Evolutionary conservation across 805 yeast genomes (phyloP), one percentile per base, ranked within the genome.

Genomic region (Yamadazyma akitaensis): DNA sequence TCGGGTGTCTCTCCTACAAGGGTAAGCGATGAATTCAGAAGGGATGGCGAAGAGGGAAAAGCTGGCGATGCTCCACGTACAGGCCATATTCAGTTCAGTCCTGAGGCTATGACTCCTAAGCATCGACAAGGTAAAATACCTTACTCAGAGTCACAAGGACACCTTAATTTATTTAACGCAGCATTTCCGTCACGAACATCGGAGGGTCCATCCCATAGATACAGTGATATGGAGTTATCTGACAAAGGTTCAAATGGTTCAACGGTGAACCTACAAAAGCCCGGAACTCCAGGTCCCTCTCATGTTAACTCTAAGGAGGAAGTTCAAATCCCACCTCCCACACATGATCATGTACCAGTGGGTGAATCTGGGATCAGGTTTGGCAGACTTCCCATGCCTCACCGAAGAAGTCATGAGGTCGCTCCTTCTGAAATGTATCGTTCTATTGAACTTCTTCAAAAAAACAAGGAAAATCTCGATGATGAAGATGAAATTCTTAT

Each of bases 351-450:
- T 18, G 33, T 37, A n/a, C 37, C 40, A 5, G 6, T 21, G 1
- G 40, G 40, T 5, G 65, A 47, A 6, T 17, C 54, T 35, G 76
- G 75, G 30, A 82, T 85, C 54, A 70, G 73, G 44, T 85, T 85
- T 60, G 90, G 80, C 7, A 67, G 65, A 40, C 66, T 84, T 21
- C 88, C 88, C 0, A 80, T 68, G 34, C 82, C 87, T 0, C 68
- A 68, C 9, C 72, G 71, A 49, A 59, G 82, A 18, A 69, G 57
- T 6, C 54, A 59, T 37, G 70, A 67, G 32, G 50, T 87, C 11
- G 83, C 85, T 30, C 96, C 97, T 1, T 79, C 85, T 41, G 97
- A 91, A 59, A 84, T 90, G 81, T 84, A 75, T 61, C 75, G 84
- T 70, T 89, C 96, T 3, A 85, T 90, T 54, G 82, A 89, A 36